Conservation (phyloP, 2,329 filamentous ascomycete species). For the Ilyonectria mors-panacis region DNA sequence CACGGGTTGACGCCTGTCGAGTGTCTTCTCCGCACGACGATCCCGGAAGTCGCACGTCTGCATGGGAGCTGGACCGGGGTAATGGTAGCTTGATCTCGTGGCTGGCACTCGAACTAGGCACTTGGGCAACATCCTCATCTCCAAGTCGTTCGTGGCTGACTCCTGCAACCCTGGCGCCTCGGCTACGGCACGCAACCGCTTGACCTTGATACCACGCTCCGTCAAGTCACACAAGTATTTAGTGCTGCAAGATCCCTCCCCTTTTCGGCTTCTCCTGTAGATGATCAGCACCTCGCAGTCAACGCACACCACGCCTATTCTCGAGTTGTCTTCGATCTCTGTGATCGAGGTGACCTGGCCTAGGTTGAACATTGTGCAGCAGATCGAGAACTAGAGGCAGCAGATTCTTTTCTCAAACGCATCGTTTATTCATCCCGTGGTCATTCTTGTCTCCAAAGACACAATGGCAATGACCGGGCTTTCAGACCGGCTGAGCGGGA, state of each 20-base stretch:
- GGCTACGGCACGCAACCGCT: conserved; percentile 1
- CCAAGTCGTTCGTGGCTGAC: conserved; percentile 2
- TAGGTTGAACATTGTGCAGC: not conserved
- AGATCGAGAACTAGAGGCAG: not conserved
- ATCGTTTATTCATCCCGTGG: not conserved
- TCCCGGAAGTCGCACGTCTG: not conserved
- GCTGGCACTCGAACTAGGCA: not conserved
- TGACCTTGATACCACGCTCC: not conserved
- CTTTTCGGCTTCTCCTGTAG: conserved; percentile 17
- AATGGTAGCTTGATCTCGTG: conserved; percentile 6
- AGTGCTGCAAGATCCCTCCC: conserved; percentile 23
- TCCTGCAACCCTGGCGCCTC: not conserved
- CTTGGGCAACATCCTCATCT: not conserved
- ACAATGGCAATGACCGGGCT: conserved; percentile 30
- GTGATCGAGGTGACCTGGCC: not conserved
- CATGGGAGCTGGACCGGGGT: not conserved
- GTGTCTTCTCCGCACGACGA: conserved; percentile 15
- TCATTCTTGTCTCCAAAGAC: not conserved
- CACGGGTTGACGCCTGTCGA: conserved; percentile 1
- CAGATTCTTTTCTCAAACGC: not conserved
- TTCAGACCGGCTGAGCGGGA: conserved; percentile 39
- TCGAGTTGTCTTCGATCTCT: not conserved
- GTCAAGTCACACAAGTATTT: conserved; percentile 19
- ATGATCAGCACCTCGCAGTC: conserved; percentile 20
- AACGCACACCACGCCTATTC: not conserved